Conservation (phyloP, 164 flowering plant genomes). For the Piper longum region DNA sequence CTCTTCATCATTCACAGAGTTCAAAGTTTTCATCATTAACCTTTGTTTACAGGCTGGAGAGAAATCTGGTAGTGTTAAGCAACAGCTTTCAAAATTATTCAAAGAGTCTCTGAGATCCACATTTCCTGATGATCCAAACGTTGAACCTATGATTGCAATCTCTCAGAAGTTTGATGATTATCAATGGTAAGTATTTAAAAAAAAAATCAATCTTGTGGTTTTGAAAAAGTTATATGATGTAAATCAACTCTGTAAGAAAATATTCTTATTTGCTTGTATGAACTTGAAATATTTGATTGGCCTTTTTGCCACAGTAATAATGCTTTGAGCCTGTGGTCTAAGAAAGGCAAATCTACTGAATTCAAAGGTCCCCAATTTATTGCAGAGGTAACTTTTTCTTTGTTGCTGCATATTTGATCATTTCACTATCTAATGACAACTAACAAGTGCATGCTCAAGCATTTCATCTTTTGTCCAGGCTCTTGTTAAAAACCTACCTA, state of each 20-base stretch:
- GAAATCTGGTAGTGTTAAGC: slow-evolving; percentile 42
- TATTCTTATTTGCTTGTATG: not conserved
- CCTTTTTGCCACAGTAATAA: slow-evolving; percentile 45
- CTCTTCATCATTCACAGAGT: not conserved
- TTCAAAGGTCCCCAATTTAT: slow-evolving; percentile 55
- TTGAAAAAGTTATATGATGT: not conserved
- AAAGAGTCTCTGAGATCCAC: slow-evolving; percentile 42
- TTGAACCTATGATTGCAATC: slow-evolving; percentile 52
- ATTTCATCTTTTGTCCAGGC: slow-evolving; percentile 33
- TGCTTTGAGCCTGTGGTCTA: slow-evolving; percentile 77
- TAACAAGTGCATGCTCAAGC: not conserved
- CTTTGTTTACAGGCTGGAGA: slow-evolving; percentile 30
- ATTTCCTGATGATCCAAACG: slow-evolving; percentile 38
- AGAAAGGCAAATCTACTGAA: slow-evolving; percentile 39
- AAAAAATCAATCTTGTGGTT: not conserved
- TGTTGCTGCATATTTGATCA: not conserved
- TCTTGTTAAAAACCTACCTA: slow-evolving; percentile 56
- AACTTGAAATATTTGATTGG: not conserved
- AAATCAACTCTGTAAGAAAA: not conserved
- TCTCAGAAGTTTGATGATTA: slow-evolving; percentile 75
- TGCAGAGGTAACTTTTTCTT: slow-evolving; percentile 51
- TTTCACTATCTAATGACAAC: not conserved
- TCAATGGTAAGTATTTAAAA: slow-evolving; percentile 38
- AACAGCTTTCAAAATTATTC: slow-evolving; percentile 44
- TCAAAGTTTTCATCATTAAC: not conserved